Evolutionary conservation across 345 rosid species (phyloP).

Genomic region (Carallia brachiata): DNA sequence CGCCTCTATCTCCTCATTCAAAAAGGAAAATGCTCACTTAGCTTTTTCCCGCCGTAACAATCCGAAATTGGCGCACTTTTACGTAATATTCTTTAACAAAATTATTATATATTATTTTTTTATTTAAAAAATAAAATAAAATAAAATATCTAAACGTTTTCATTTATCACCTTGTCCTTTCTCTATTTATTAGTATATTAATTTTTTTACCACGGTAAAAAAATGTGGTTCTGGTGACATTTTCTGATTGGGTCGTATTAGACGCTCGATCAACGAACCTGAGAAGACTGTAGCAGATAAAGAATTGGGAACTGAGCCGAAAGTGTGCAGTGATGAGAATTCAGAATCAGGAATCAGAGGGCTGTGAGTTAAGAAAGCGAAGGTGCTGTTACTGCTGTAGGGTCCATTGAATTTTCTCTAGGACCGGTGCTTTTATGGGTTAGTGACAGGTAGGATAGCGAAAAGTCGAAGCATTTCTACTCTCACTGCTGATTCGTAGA

Average conservation of each 20-base stretch:
- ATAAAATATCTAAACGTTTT: no score
- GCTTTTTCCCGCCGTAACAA: no score
- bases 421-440: neutral
- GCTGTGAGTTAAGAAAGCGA: neutral
- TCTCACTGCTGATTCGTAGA: no score
- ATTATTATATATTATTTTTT: no score
- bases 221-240: neutral
- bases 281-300: neutral
- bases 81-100: no score
- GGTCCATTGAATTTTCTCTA: constrained; percentile 12
- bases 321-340: neutral
- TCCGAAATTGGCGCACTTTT: no score
- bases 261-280: constrained; percentile 1
- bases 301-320: constrained; percentile 17
- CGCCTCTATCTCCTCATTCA: no score
- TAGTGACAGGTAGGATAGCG: constrained; percentile 22
- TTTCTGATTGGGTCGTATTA: constrained; percentile 1
- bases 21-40: no score
- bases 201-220: no score
- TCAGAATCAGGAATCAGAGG: constrained; percentile 6
- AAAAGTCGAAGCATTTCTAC: constrained; percentile 1
- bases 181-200: no score
- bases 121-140: no score
- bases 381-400: neutral
- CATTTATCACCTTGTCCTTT: no score